Base-by-base conservation (phyloP, 2,329 filamentous ascomycete species). In the Trichoderma simmonsii region DNA sequence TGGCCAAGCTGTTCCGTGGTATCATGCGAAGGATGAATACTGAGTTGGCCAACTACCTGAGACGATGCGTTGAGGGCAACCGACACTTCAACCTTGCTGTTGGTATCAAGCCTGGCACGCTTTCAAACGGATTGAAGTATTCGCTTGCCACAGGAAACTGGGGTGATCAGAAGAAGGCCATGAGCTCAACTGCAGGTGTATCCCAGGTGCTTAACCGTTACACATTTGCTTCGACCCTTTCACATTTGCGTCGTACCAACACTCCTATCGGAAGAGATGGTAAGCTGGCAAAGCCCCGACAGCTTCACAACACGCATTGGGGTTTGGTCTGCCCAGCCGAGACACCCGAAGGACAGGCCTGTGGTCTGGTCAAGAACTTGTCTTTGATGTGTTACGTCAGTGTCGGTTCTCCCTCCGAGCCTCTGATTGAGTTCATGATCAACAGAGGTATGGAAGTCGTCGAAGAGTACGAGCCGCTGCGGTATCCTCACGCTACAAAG, bases 101-200 rank as follows among this genome's bases (percentile, higher is more conserved):
- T 72, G 96, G 94, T 76, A 92, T 98, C 78, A 98, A 98, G 85
- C 91, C 92, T 26, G 92, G 91, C 74, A 97, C 96, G 24, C 87
- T 99, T 76, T 97, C 95, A 24, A 97, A 96, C 79, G 96, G 95
- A 64, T 84, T 99, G 75, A 97, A 98, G 80, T 99, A 99, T 83
- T 98, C 96, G 67, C 86, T 99, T 74, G 95, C 96, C 30, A 99
- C 96, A 15, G 96, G 96, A 76, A 99, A 99, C 83, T 99, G 96
- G 97, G 97, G 96, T 79, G 96, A 99, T 76, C 96, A 99, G 85
- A 99, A 98, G 88, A 99, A 98, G 86, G 95, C 96, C 24, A 93
- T 93, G 77, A 95, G 92, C 77, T 93, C 95, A 1, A 98, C 97
- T 75, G 96, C 96, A 61, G 97, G 96, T 87, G 96, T 99, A 61